Conservation (phyloP, 1,284 basidiomycete species). For the Marasmius tenuissimus region DNA sequence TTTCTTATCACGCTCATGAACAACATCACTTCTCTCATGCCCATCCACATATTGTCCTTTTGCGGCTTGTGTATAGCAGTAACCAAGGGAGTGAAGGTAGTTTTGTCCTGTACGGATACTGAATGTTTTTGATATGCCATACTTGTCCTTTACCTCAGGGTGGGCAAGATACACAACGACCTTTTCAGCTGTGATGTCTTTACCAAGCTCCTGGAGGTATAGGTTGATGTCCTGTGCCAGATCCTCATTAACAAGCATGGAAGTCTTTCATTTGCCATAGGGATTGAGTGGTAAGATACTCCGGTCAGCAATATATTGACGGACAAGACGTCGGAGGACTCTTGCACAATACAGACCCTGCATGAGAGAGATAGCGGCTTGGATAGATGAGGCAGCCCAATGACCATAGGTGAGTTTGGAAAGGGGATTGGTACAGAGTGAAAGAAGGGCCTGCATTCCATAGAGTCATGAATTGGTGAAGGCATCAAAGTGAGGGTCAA, state of each 20-base stretch:
- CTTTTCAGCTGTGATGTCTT: conserved; percentile 25
- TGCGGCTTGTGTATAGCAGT: conserved; percentile 8
- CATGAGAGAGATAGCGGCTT: too few species aligned
- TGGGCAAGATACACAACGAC: conserved; percentile 21
- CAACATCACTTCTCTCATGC: conserved; percentile 5
- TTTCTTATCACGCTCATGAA: background rate
- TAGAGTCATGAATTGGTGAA: too few species aligned
- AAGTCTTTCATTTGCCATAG: conserved; percentile 28
- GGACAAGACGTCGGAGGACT: too few species aligned
- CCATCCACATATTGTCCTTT: conserved; percentile 9
- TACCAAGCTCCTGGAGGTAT: conserved; percentile 27
- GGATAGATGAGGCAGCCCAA: too few species aligned
- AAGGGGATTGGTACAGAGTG: too few species aligned
- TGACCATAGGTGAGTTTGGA: too few species aligned
- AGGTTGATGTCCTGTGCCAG: conserved; percentile 26
- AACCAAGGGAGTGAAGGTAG: conserved; percentile 24
- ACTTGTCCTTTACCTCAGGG: conserved; percentile 19
- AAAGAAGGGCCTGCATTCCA: too few species aligned
- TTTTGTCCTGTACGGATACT: conserved; percentile 19
- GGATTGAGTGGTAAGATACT: conserved; percentile 28
- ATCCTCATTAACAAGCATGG: conserved; percentile 27
- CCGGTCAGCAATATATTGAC: conserved; percentile 22
- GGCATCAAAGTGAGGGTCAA: too few species aligned
- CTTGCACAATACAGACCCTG: too few species aligned
- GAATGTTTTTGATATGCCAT: conserved; percentile 24